Percentiles rank a stretch among this genome's conserved stretches.
Conservation (phyloP, 345 rosid genomes). For the Eucalyptus pauciflora region DNA sequence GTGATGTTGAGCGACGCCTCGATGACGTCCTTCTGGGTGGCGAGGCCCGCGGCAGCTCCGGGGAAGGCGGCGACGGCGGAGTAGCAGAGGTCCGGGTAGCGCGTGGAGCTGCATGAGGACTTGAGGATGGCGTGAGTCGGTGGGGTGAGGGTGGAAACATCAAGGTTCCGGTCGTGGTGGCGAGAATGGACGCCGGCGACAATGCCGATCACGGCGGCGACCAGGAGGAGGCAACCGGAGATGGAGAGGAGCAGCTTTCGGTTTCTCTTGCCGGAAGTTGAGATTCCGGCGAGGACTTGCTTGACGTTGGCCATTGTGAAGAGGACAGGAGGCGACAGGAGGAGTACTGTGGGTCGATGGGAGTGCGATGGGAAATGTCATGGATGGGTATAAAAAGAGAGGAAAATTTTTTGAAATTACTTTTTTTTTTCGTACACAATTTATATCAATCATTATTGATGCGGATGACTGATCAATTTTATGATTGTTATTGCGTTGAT, state of each 20-base stretch:
- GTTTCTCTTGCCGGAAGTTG: constrained; percentile 10
- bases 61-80: constrained; percentile 43
- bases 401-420: background rate
- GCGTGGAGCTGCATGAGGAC: constrained; percentile 51
- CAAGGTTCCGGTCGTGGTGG: background rate
- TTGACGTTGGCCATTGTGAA: background rate
- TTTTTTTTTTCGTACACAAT: background rate
- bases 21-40: constrained; percentile 27
- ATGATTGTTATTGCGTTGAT: background rate
- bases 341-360: background rate
- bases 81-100: constrained; percentile 60
- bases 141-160: background rate
- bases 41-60: constrained; percentile 4
- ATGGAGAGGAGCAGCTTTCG: constrained; percentile 17
- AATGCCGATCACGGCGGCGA: constrained; percentile 25
- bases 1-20: constrained; percentile 26
- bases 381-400: background rate
- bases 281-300: background rate
- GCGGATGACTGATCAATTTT: background rate
- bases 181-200: constrained; percentile 20
- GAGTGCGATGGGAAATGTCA: background rate
- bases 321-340: background rate
- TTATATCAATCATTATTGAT: background rate
- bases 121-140: constrained; percentile 49
- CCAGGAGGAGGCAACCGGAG: constrained; percentile 22